Evolutionary conservation across 371 early-diverging fungal genomes (phyloP).

Genomic region (Lichtheimia ornata): DNA sequence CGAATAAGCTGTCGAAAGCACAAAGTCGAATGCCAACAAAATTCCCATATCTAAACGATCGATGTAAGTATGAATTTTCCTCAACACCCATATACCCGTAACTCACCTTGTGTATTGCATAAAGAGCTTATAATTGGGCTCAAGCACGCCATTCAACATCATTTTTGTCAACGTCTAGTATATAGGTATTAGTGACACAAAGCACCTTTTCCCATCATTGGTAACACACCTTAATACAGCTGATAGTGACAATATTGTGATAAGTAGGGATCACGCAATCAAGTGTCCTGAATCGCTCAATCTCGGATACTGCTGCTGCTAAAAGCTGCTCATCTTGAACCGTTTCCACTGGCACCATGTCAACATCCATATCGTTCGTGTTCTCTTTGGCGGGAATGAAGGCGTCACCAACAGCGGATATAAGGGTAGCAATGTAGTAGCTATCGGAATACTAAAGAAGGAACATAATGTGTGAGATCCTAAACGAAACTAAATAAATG

Average conservation of each 20-base stretch:
- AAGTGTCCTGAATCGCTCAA: conserved; percentile 77
- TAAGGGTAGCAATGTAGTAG: conserved; percentile 74
- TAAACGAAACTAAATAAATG: not conserved
- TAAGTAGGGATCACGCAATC: conserved; percentile 86
- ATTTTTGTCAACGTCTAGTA: conserved; percentile 43
- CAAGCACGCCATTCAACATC: conserved; percentile 64
- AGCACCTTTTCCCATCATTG: not conserved
- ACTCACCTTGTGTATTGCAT: conserved; percentile 55
- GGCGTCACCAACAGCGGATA: conserved; percentile 73
- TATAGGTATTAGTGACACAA: not conserved
- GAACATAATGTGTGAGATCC: not conserved
- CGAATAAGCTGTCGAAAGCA: conserved; percentile 67
- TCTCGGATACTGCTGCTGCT: conserved; percentile 65
- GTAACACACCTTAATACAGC: conserved; percentile 67
- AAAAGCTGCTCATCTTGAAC: conserved; percentile 54
- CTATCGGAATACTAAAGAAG: conserved; percentile 70
- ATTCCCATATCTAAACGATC: conserved; percentile 52
- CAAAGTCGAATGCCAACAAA: conserved; percentile 63
- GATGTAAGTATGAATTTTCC: too few species aligned
- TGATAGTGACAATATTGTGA: conserved; percentile 84
- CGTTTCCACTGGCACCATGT: conserved; percentile 32
- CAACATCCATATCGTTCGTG: not conserved
- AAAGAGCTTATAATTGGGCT: conserved; percentile 70
- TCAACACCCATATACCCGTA: too few species aligned
- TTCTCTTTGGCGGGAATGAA: conserved; percentile 54